phyloP scores from a whole-genome alignment of 257 asterid genomes.

The Penstemon barbatus region DNA sequence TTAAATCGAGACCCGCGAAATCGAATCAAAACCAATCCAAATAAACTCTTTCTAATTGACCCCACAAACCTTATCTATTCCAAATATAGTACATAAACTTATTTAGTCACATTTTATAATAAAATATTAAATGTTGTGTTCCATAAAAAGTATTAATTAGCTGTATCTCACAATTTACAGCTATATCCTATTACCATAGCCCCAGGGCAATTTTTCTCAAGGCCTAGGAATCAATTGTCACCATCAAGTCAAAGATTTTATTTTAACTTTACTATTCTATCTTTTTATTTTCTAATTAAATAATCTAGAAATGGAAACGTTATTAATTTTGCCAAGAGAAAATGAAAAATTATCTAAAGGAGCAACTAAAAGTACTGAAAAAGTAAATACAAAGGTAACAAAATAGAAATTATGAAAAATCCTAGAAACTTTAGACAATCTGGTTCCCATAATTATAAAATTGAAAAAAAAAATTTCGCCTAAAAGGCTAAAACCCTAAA shows the following conservation, averaged over 20 bases:
- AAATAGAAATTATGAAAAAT: background rate
- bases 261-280: background rate
- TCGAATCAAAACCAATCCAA: no score
- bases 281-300: no score
- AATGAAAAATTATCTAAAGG: background rate
- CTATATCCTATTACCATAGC: background rate
- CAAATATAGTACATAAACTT: no score
- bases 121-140: background rate
- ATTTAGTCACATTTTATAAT: background rate
- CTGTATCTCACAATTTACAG: slow-evolving; percentile 9
- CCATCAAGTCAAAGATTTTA: background rate
- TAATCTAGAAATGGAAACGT: no score
- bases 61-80: background rate
- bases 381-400: background rate
- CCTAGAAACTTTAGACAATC: background rate
- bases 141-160: background rate
- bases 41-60: background rate
- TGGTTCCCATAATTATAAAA: background rate
- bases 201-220: background rate
- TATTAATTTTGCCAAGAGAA: background rate
- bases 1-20: no score
- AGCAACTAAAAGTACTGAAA: background rate
- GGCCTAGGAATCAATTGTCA: background rate
- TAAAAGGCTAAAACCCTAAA: slow-evolving; percentile 33
- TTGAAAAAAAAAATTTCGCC: background rate